phyloP scores from a whole-genome alignment of 352 stramenopile species.

The Peronospora destructor region DNA sequence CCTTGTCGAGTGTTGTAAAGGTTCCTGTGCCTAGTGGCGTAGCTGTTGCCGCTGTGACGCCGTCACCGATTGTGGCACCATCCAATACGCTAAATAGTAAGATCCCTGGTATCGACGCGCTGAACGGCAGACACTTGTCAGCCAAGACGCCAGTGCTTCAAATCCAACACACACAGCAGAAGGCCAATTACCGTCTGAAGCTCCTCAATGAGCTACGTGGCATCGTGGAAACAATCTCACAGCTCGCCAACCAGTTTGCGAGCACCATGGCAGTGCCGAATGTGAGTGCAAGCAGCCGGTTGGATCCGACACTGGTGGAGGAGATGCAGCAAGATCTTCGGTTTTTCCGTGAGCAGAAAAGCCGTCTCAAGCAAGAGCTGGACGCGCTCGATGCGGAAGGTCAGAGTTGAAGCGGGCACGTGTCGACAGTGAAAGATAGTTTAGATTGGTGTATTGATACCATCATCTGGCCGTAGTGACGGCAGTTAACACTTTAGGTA shows the following conservation, averaged over 20 bases:
- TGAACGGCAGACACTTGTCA: slow-evolving; percentile 4
- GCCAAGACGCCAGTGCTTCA: slow-evolving; percentile 9
- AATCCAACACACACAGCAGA: slow-evolving; percentile 10
- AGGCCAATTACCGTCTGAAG: slow-evolving; percentile 26
- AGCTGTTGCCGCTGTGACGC: not conserved
- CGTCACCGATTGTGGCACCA: not conserved
- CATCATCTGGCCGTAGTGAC: not conserved
- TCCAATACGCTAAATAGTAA: not conserved
- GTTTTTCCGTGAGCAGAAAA: slow-evolving; percentile 29
- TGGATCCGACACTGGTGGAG: slow-evolving; percentile 22
- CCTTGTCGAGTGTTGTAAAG: slow-evolving; percentile 16
- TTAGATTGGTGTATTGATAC: slow-evolving; percentile 4
- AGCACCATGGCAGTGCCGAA: slow-evolving; percentile 12
- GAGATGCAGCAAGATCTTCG: slow-evolving; percentile 27
- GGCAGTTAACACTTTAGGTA: no score
- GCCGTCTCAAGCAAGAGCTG: slow-evolving; percentile 23
- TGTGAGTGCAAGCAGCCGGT: slow-evolving; percentile 11
- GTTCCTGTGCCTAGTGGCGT: slow-evolving; percentile 8
- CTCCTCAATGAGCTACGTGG: slow-evolving; percentile 24
- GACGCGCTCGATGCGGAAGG: slow-evolving; percentile 14
- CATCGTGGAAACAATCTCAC: slow-evolving; percentile 28
- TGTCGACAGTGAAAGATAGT: slow-evolving; percentile 4
- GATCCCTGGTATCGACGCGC: not conserved
- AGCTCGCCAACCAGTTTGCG: slow-evolving; percentile 20
- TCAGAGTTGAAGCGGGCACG: not conserved